Conservation (phyloP, 108 stramenopile genomes). For the Nannochloropsis gaditana region DNA sequence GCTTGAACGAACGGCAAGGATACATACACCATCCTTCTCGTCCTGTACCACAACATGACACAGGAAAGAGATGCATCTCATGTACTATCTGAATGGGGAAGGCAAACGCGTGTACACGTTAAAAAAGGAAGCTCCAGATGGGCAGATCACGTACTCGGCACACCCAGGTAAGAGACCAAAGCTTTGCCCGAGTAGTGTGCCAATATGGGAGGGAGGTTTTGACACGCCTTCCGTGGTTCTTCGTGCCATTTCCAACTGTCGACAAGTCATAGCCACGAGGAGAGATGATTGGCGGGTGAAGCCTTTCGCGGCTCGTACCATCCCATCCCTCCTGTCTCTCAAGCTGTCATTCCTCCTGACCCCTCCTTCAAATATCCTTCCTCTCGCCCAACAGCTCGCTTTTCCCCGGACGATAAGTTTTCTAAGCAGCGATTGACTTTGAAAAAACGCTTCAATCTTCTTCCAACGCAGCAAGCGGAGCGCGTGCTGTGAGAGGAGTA, state of each 20-base stretch:
- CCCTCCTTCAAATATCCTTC: not conserved
- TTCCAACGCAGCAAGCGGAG: slow-evolving; percentile 75
- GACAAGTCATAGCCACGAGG: slow-evolving; percentile 10
- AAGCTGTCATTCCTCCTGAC: too few species aligned
- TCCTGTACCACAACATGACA: not conserved
- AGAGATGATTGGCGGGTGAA: slow-evolving; percentile 41
- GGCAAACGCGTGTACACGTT: slow-evolving; percentile 98
- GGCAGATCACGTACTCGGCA: slow-evolving; percentile 78
- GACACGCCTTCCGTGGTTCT: not conserved
- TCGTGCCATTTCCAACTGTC: not conserved
- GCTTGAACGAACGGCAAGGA: not conserved
- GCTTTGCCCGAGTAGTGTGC: too few species aligned
- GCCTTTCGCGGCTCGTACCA: not conserved
- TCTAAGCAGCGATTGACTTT: slow-evolving; percentile 82
- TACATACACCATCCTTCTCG: not conserved
- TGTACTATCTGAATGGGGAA: slow-evolving; percentile 83
- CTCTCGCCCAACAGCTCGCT: slow-evolving; percentile 67
- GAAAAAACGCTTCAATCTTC: slow-evolving; percentile 93
- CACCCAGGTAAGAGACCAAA: slow-evolving; percentile 58
- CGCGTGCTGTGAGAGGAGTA: slow-evolving; percentile 31
- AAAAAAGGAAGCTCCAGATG: slow-evolving; percentile 81
- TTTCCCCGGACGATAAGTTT: slow-evolving; percentile 99
- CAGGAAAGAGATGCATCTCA: slow-evolving; percentile 81
- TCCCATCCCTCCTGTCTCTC: too few species aligned
- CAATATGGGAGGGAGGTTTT: not conserved